phyloP scores from a whole-genome alignment of 257 asterid species.

The Petunia axillaris region DNA sequence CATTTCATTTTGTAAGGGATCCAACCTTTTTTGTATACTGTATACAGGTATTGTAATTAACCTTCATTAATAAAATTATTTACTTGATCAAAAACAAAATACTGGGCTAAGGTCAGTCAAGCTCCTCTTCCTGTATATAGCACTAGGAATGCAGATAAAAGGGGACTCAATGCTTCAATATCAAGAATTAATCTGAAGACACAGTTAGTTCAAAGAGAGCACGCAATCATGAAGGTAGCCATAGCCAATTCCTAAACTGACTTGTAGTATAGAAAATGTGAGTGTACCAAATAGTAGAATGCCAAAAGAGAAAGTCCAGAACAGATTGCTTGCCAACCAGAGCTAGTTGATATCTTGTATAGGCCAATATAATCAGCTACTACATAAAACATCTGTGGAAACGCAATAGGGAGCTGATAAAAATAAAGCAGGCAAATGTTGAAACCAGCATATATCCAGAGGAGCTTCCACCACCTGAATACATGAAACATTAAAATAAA shows the following conservation, averaged over 20 bases:
- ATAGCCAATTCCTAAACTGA: conserved; percentile 30
- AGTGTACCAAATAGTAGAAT: conserved; percentile 87
- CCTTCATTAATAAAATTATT: no score
- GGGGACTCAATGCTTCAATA: conserved; percentile 18
- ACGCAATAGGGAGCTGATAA: conserved; percentile 81
- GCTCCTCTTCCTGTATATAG: not conserved
- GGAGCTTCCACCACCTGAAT: conserved; percentile 94
- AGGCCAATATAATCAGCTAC: conserved; percentile 70
- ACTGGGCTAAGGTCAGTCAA: conserved; percentile 17
- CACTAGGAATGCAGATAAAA: conserved; percentile 1
- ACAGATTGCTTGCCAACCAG: conserved; percentile 77
- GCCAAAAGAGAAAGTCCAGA: conserved; percentile 78
- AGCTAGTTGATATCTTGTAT: conserved; percentile 60
- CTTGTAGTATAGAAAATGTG: conserved; percentile 32
- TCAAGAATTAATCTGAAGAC: conserved; percentile 2
- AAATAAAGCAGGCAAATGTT: conserved; percentile 72
- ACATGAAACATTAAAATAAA: conserved; percentile 28
- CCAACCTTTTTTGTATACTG: no score
- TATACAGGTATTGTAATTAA: no score
- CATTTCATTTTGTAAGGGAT: no score
- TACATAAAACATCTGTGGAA: conserved; percentile 51
- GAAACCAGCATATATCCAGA: conserved; percentile 84
- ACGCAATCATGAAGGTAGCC: conserved; percentile 9
- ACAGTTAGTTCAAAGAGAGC: conserved; percentile 7
- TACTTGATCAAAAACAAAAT: no score